These are phyloP conservation scores for Aspergillus persii DNA, from an alignment of 2,329 filamentous ascomycete species.

Conservation along the genomic window DNA sequence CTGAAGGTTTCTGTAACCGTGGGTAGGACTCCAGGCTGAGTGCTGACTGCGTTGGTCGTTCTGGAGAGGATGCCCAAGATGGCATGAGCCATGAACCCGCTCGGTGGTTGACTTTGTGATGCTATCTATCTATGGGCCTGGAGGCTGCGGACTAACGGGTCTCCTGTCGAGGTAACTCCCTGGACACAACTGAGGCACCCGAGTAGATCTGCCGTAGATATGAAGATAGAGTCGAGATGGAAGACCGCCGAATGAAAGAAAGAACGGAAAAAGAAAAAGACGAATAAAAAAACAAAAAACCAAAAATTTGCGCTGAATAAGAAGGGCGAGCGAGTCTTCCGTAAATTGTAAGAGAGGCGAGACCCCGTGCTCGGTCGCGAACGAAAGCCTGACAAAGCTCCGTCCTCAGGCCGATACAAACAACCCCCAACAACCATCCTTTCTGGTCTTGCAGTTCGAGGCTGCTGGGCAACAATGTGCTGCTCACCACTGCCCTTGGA, in stretches of 20 bases:
- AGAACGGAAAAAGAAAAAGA: neutral
- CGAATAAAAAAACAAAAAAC: neutral
- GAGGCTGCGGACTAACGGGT: too few species aligned
- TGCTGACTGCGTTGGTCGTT: neutral
- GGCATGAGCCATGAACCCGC: neutral
- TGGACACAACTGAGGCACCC: too few species aligned
- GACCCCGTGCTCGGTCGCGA: conserved; percentile 1
- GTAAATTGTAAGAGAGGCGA: neutral
- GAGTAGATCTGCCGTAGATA: too few species aligned
- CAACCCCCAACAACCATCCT: conserved; percentile 1
- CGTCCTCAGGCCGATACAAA: conserved; percentile 1
- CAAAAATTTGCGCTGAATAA: neutral
- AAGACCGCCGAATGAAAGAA: neutral
- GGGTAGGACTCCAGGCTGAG: neutral
- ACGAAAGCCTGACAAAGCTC: conserved; percentile 3
- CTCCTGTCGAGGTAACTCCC: too few species aligned
- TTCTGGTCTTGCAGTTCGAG: conserved; percentile 4
- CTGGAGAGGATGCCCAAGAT: neutral
- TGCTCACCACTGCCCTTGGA: conserved; percentile 13
- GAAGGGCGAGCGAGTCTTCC: neutral
- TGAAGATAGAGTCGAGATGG: too few species aligned
- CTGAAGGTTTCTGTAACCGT: neutral
- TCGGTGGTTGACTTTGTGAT: neutral
- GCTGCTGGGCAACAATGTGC: conserved; percentile 23
- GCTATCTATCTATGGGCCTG: neutral